A percentile compares a stretch with the other conserved stretches of the same genome.
phyloP scores from a whole-genome alignment of 805 yeast genomes.

The Sugiyamaella valdiviana region DNA sequence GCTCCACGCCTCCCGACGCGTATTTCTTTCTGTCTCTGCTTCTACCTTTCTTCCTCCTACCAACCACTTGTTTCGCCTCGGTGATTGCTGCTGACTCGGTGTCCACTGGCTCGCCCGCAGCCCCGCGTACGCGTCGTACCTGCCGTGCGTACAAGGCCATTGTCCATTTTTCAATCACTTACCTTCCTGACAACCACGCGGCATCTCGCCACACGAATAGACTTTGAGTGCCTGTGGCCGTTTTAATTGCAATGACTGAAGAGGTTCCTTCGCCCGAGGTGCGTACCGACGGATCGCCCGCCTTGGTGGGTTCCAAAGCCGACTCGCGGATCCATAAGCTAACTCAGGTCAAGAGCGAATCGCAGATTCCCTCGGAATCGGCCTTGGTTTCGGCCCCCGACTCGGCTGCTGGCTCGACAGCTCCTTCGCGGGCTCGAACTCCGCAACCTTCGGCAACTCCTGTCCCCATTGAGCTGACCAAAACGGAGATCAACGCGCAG shows the following conservation, averaged over 20 bases:
- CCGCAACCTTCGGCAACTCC: slow-evolving; percentile 19
- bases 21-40: too few relatives aligned
- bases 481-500: slow-evolving; percentile 23
- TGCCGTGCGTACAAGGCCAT: background rate
- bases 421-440: slow-evolving; percentile 12
- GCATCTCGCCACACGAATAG: too few relatives aligned
- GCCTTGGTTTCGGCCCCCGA: background rate
- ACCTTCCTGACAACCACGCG: background rate
- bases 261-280: background rate
- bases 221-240: too few relatives aligned
- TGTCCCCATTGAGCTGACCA: slow-evolving; percentile 20
- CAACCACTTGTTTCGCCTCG: too few relatives aligned
- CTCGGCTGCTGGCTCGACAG: slow-evolving; percentile 10
- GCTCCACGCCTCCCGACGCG: too few relatives aligned
- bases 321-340: too few relatives aligned
- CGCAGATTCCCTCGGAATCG: background rate
- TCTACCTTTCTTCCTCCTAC: too few relatives aligned
- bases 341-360: background rate
- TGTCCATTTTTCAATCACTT: background rate
- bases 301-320: too few relatives aligned
- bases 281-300: too few relatives aligned
- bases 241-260: background rate
- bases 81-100: background rate
- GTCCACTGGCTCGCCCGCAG: background rate
- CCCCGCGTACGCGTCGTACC: background rate